Conservation (phyloP, 345 rosid species). For the Litchi chinensis region DNA sequence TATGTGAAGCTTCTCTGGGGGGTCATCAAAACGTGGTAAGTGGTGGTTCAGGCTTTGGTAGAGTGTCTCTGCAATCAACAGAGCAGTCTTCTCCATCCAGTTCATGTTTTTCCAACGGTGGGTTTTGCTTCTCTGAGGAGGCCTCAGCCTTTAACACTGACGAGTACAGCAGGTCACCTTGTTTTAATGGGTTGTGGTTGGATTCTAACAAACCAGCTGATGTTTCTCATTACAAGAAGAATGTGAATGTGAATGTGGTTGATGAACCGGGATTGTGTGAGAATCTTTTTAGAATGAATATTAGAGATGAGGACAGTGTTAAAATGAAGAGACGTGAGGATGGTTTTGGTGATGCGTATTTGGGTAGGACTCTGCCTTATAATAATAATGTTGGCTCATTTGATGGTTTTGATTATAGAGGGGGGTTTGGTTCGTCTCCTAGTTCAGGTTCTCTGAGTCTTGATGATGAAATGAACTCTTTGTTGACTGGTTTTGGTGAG, state of each 20-base stretch:
- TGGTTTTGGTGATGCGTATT: conserved; percentile 33
- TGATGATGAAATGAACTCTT: conserved; percentile 23
- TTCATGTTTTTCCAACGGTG: conserved; percentile 42
- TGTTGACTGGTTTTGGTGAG: conserved; percentile 36
- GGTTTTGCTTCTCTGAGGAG: conserved; percentile 36
- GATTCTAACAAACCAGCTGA: conserved; percentile 30
- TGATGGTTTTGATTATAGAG: conserved; percentile 35
- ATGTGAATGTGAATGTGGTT: conserved; percentile 24
- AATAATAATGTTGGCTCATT: conserved; percentile 28
- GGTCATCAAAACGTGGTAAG: conserved; percentile 21
- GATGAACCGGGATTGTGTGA: conserved; percentile 42
- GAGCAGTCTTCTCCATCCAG: conserved; percentile 36
- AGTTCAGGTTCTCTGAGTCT: conserved; percentile 26
- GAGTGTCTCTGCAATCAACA: conserved; percentile 30
- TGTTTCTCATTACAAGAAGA: conserved; percentile 21
- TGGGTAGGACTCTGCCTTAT: conserved; percentile 17
- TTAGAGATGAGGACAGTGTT: conserved; percentile 39
- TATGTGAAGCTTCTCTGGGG: conserved; percentile 27
- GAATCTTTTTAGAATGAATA: conserved; percentile 43
- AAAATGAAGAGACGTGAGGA: conserved; percentile 37
- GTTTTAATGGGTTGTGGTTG: conserved; percentile 31
- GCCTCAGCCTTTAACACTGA: conserved; percentile 29
- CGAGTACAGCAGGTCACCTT: conserved; percentile 24
- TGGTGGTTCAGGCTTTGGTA: conserved; percentile 24
- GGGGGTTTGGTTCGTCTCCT: conserved; percentile 31